Evolutionary conservation across 192 early-diverging fungal species (phyloP).

Genomic region (Paraglomus brasilianum): DNA sequence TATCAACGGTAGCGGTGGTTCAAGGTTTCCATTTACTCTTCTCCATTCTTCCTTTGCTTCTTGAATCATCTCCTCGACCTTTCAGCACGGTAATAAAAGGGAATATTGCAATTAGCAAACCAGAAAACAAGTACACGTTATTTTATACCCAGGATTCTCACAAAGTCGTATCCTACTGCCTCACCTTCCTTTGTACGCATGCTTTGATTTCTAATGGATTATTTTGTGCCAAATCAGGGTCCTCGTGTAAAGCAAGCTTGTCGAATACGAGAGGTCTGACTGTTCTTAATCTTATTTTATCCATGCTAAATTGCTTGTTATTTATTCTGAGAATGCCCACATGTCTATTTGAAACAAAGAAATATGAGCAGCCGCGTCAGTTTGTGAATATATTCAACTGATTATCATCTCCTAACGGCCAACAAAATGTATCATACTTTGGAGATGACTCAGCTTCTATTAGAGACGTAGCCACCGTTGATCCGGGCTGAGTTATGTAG

Average conservation of each 20-base stretch:
- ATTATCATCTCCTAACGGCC: too few species aligned
- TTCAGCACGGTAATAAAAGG: conserved; percentile 4
- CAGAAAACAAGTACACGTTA: background rate
- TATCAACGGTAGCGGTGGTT: conserved; percentile 10
- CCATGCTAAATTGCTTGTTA: conserved; percentile 62
- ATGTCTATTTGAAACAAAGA: conserved; percentile 36
- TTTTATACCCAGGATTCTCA: background rate
- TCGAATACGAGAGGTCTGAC: conserved; percentile 88
- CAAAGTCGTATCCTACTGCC: background rate
- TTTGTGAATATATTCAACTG: too few species aligned
- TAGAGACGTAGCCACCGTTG: conserved; percentile 87
- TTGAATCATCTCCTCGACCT: conserved; percentile 64
- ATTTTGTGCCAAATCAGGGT: conserved; percentile 46
- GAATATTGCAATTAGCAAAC: background rate
- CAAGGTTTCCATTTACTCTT: background rate
- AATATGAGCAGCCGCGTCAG: too few species aligned
- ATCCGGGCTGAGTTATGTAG: conserved; percentile 88
- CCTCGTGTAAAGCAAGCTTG: conserved; percentile 59
- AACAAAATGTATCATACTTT: too few species aligned
- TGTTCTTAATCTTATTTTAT: conserved; percentile 71
- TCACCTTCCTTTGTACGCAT: conserved; percentile 57
- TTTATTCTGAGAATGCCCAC: conserved; percentile 63
- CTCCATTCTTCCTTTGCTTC: conserved; percentile 63
- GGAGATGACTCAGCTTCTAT: conserved; percentile 76
- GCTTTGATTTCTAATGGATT: conserved; percentile 54